Percentiles rank a stretch among this genome's conserved stretches.
These are phyloP conservation scores for Aphanomyces astaci DNA, from an alignment of 352 stramenopile genomes.

Conservation along the genomic window DNA sequence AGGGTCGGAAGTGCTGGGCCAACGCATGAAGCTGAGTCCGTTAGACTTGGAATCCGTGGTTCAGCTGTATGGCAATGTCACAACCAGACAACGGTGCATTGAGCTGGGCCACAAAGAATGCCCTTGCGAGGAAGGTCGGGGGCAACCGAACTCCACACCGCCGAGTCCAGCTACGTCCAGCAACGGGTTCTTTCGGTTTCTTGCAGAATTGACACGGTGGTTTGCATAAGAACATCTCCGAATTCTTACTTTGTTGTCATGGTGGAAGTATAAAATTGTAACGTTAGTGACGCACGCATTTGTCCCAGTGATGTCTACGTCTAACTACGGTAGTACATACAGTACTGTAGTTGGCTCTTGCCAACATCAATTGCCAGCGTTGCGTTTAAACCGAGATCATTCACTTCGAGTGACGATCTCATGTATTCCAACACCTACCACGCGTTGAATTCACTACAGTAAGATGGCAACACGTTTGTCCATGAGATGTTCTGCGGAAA, in stretches of 20 bases:
- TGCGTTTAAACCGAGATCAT: no score
- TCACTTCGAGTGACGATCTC: no score
- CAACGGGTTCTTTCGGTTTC: background rate
- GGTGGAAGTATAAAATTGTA: no score
- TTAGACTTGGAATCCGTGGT: slow-evolving; percentile 3
- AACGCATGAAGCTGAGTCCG: slow-evolving; percentile 9
- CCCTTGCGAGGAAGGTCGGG: background rate
- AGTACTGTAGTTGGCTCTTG: no score
- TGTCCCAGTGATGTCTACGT: no score
- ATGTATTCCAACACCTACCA: no score
- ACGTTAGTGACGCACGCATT: no score
- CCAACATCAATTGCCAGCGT: no score
- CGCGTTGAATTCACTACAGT: no score
- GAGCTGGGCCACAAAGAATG: background rate
- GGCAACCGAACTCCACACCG: background rate
- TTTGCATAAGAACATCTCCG: background rate
- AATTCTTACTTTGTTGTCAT: background rate
- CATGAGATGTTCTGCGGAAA: no score
- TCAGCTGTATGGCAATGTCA: background rate
- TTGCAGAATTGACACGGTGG: background rate
- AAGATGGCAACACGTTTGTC: no score
- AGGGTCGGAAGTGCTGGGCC: background rate
- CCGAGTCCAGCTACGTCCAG: background rate
- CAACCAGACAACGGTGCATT: background rate
- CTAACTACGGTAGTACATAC: no score